Evolutionary conservation across 495 filamentous ascomycete species (phyloP), one percentile per base, ranked within the genome.

Genomic region (Hyaloscypha finlandica): DNA sequence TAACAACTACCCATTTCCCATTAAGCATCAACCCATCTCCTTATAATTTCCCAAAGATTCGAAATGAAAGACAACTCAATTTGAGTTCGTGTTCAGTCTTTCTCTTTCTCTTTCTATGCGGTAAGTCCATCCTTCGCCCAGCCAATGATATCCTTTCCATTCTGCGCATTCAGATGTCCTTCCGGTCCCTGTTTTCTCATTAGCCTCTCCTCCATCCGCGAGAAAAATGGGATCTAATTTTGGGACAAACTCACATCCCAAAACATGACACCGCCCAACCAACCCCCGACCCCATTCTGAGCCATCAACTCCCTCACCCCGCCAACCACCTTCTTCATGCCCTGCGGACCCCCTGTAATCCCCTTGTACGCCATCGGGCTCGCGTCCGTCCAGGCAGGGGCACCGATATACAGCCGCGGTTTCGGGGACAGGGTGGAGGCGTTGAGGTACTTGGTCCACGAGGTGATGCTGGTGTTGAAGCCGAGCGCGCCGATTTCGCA

Each of bases 351-450:
- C 68, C 33, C 73, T 68, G 61, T 73, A 70, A 64, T 73, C 71
- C 16, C 67, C 64, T 31, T 72, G 73, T 63, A 77, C 30, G 72
- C 70, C 14, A 31, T 65, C 6, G 55, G 11, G 11, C 57, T 37
- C 16, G 64, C 64, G 3, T 6, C 16, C 0, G 64, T 39, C 2
- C 68, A 77, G 31, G 73, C 79, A 1, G 75, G 78, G 2, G 77
- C 77, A n/a, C 81, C 81, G 29, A 83, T 68, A 65, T 75, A 80
- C 31, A 84, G 62, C 48, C 78, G 74, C 6, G 81, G 74, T 48
- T 71, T 73, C 6, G 59, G 58, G 35, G 68, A 69, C 12, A 68
- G 60, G 11, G 74, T 75, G 8, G 61, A 70, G 8, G 56, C 37
- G 3, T 71, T 63, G 6, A 83, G 71, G 58, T 77, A 69, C 1